Base-by-base conservation (phyloP, 371 early-diverging fungal genomes). In the Haplosporangium sp. region DNA sequence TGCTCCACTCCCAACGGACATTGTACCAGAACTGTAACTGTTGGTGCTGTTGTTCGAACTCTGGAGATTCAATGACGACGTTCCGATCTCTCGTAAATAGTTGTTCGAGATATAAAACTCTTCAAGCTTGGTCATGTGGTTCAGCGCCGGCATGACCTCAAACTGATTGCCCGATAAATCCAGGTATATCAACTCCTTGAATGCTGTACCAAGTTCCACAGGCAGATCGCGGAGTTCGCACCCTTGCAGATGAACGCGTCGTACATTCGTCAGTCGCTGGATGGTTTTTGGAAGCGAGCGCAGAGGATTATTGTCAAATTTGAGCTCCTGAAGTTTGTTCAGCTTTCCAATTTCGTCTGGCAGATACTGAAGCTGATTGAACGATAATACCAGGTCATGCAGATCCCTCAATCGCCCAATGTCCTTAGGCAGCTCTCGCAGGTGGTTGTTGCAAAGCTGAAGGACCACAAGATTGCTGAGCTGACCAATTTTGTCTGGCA, bases 341-440 rank as follows among this genome's bases (percentile, higher is more conserved):
- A 94, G 70, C 38, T 87, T 83, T 21, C 90, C 85, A 40, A 94
- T 87, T 18, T 89, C 86, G 12, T 90, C 89, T 9, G 94, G 93
- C 18, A 94, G 65, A 4, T 47, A 67, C 47, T 70, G 75, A 13
- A 94, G 62, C 20, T 74, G 73, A 64, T 94, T 94, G 57, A 86
- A 79, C 29, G 86, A 81, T 1, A 93, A 53, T 41, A 86, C 85
- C 9, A 93, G 73, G 45, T 89, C 88, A 29, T 82, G 74, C 21
- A 94, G 66, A 42, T 84, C 83, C 6, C 77, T 74, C 29, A 94
- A 66, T 21, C 84, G 69, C 21, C 90, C 92, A 71, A 94, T 84
- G n/a, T 90, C 89, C 43, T 85, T 83, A 6, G 93, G 92, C 14
- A 90, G 69, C 18, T 74, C 80, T 18, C 79, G 84, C 23, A 93